Base-by-base conservation (phyloP, 352 stramenopile genomes). In the Phytophthora nicotianae region DNA sequence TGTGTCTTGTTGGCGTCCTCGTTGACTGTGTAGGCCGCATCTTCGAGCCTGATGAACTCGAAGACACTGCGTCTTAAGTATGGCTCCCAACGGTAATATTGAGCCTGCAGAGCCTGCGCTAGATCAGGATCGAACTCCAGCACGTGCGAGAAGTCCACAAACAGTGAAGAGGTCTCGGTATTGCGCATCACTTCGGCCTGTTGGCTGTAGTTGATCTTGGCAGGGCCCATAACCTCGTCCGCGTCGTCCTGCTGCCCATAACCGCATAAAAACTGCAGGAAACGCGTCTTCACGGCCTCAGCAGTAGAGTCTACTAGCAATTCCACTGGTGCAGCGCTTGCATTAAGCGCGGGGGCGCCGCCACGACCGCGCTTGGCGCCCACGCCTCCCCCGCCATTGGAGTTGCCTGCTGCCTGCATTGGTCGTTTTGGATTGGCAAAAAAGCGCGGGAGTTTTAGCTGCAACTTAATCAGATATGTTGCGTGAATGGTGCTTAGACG, bases 181-280 rank as follows among this genome's bases (percentile, higher is more conserved):
- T 91, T 80, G 54, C 84, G 86, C 86, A 95, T 95, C 46, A 95
- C 81, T 43, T 95, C 83, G 27, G 84, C 84, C 62, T 95, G 86
- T 55, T 95, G 86, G 46, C 75, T 83, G 72, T 95, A 95, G 46
- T 88, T 93, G 24, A 93, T 81, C 9, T 73, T 86, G 19, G 58
- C 27, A 0, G 35, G 41, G 5, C 38, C 51, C 17, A 65, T 57
- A 0, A 26, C 65, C 37, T 54, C 51, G 29, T 67, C 63, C 23
- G 60, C 43, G 4, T 65, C 65, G n/a, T 46, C 29, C 42, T 86
- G 66, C 66, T 90, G 80, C 0, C 82, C 81, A 40, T 93, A 93
- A 45, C 81, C 76, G 24, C 84, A 91, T 20, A 95, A 69, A 50
- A 93, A 93, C 68, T 93, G 77, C 50, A 95, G 66, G 54, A 95